Conservation (phyloP, 2,329 filamentous ascomycete genomes). For the Colletotrichum sp. region DNA sequence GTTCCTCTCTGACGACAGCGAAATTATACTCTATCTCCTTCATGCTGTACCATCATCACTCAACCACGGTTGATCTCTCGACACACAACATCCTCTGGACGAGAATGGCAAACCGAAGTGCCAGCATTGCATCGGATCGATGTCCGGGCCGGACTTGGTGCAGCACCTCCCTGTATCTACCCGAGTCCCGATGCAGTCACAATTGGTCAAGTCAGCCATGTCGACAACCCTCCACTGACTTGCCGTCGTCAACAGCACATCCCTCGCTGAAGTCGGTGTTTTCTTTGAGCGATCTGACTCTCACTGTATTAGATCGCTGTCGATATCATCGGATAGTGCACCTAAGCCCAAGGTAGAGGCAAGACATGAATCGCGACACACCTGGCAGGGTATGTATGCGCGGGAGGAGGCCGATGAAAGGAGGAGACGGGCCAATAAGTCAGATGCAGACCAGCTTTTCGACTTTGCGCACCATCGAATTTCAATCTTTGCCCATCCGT, state of each 20-base stretch:
- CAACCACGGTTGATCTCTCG: neutral
- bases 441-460: neutral
- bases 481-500: neutral
- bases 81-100: neutral
- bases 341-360: neutral
- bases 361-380: slow-evolving; percentile 1
- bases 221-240: neutral
- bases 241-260: neutral
- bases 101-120: neutral
- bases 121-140: neutral
- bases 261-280: neutral
- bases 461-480: neutral
- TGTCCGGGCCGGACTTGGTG: neutral
- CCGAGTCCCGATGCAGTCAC: slow-evolving; percentile 4
- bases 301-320: neutral
- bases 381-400: neutral
- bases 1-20: neutral
- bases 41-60: neutral
- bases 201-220: neutral
- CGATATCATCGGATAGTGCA: slow-evolving; percentile 14
- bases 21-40: neutral
- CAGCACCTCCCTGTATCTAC: neutral
- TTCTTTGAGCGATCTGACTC: neutral
- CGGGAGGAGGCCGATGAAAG: neutral
- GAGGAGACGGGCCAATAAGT: neutral